Evolutionary conservation across 2,329 filamentous ascomycete genomes (phyloP).

Genomic region (Colletotrichum tropicicola): DNA sequence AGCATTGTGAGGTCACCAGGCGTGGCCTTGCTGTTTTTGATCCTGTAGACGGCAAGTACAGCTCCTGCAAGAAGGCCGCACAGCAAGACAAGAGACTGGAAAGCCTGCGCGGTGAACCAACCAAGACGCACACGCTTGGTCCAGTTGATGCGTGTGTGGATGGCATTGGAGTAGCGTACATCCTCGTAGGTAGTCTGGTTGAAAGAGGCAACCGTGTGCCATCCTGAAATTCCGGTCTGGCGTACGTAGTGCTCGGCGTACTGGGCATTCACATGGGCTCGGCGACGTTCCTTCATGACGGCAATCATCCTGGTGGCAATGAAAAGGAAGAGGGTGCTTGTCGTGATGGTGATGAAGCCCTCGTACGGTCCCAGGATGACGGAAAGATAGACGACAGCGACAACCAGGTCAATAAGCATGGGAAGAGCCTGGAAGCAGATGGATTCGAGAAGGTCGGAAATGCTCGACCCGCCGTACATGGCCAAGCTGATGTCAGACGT

Average conservation of each 20-base stretch:
- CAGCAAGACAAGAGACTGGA: conserved; percentile 66
- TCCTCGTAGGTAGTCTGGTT: conserved; percentile 68
- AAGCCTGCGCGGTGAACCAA: conserved; percentile 27
- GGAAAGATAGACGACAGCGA: conserved; percentile 69
- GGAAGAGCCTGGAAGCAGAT: conserved; percentile 67
- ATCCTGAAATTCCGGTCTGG: conserved; percentile 64
- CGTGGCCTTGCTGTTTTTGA: conserved; percentile 67
- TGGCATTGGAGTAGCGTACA: conserved; percentile 60
- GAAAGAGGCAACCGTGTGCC: conserved; percentile 68
- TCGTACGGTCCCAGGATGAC: conserved; percentile 68
- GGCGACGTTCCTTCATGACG: conserved; percentile 57
- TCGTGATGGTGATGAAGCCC: conserved; percentile 68
- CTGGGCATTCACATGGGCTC: conserved; percentile 60
- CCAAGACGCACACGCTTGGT: conserved; percentile 26
- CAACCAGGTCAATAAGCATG: conserved; percentile 66
- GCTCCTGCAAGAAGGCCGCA: conserved; percentile 73
- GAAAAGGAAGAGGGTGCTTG: conserved; percentile 64
- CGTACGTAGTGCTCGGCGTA: conserved; percentile 65
- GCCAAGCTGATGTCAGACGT: conserved; percentile 67
- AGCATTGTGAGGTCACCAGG: conserved; percentile 77
- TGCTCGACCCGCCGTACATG: conserved; percentile 61
- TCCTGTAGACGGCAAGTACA: conserved; percentile 70
- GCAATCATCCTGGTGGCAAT: conserved; percentile 62
- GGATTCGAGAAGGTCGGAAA: conserved; percentile 65
- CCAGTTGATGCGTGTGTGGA: conserved; percentile 38